A percentile compares a stretch with the other conserved stretches of the same genome.
These are phyloP conservation scores for Ogataea pini DNA, from an alignment of 805 yeast species.

Conservation along the genomic window DNA sequence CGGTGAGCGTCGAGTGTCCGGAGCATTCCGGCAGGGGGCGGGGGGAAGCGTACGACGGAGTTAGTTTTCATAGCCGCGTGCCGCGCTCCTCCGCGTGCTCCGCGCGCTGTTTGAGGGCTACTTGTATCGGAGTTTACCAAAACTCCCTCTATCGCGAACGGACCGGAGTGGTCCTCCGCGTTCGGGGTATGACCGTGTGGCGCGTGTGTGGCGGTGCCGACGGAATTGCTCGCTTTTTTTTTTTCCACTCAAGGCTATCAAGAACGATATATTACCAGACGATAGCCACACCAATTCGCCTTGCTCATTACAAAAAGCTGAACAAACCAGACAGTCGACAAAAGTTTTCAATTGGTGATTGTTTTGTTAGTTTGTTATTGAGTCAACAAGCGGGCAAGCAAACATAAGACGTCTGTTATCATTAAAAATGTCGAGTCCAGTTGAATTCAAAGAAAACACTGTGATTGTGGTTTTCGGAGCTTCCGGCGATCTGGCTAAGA, in stretches of 20 bases:
- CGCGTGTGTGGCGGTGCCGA: conserved; percentile 7
- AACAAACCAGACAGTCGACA: background rate
- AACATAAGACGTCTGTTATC: background rate
- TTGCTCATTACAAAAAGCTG: too few species aligned
- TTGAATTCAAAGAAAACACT: conserved; percentile 62
- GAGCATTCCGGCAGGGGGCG: background rate
- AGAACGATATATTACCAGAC: background rate
- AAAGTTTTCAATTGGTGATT: background rate
- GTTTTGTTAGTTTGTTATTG: background rate
- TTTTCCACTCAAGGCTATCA: background rate
- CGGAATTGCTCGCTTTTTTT: conserved; percentile 4
- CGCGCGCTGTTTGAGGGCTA: too few species aligned
- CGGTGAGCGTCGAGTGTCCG: too few species aligned
- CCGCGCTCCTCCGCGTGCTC: too few species aligned
- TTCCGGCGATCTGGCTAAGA: conserved; percentile 92
- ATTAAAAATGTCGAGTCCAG: conserved; percentile 21
- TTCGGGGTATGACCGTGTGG: conserved; percentile 6
- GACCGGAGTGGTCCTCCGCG: conserved; percentile 14
- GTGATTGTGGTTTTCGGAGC: conserved; percentile 88
- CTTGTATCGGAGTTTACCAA: too few species aligned
- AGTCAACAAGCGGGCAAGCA: background rate
- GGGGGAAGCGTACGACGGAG: background rate
- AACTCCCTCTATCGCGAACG: conserved; percentile 5
- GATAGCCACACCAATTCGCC: background rate
- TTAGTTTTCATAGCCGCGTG: too few species aligned